These are phyloP conservation scores for Epichloe sylvatica DNA, from an alignment of 2,329 filamentous ascomycete species.

Conservation along the genomic window DNA sequence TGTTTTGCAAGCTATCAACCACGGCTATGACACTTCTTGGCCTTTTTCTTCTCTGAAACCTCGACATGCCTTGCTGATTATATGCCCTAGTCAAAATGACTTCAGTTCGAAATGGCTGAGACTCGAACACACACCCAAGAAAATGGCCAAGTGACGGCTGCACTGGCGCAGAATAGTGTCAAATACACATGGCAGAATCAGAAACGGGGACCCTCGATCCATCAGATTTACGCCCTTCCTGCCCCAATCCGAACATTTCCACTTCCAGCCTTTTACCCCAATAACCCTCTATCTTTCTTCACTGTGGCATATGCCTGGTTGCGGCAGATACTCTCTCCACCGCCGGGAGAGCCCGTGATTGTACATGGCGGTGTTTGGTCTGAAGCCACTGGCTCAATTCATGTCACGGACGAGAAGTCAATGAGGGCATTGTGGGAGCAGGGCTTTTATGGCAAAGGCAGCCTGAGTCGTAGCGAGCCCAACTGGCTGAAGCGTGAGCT, in stretches of 20 bases:
- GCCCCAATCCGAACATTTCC: slow-evolving; percentile 71
- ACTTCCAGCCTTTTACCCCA: slow-evolving; percentile 75
- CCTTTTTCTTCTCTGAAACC: background rate
- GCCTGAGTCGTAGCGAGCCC: slow-evolving; percentile 82
- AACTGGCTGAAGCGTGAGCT: slow-evolving; percentile 81
- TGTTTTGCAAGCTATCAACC: background rate
- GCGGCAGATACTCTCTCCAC: slow-evolving; percentile 54
- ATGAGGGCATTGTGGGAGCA: slow-evolving; percentile 84
- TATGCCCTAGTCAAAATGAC: slow-evolving; percentile 32
- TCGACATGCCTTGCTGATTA: background rate
- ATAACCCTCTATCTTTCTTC: slow-evolving; percentile 79
- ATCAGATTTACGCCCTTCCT: slow-evolving; percentile 68
- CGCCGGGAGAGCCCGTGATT: slow-evolving; percentile 48
- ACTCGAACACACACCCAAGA: slow-evolving; percentile 14
- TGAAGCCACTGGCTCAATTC: slow-evolving; percentile 65
- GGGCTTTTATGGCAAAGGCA: slow-evolving; percentile 95
- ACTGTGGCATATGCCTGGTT: slow-evolving; percentile 68
- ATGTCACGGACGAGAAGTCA: slow-evolving; percentile 62
- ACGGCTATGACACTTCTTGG: background rate
- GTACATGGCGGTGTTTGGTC: slow-evolving; percentile 68
- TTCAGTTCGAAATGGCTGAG: slow-evolving; percentile 29
- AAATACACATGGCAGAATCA: slow-evolving; percentile 14
- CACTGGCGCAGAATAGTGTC: slow-evolving; percentile 7
- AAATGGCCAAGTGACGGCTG: slow-evolving; percentile 6
- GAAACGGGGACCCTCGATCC: slow-evolving; percentile 33